phyloP scores from a whole-genome alignment of 805 yeast genomes.

The Wickerhamia fluorescens region DNA sequence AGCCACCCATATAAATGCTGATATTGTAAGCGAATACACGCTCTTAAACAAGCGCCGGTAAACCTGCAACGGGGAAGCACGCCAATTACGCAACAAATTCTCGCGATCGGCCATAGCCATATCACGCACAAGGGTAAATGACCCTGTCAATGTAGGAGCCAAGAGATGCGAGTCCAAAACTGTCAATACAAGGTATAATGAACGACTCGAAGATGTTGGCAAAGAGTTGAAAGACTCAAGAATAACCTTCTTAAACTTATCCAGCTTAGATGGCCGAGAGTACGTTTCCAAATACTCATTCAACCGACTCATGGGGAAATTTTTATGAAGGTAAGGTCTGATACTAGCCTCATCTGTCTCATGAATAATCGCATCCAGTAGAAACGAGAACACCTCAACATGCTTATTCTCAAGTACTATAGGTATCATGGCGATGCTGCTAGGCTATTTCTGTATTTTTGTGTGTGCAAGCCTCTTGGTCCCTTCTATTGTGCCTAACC shows the following conservation, averaged over 20 bases:
- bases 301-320: constrained; percentile 21
- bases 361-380: constrained; percentile 32
- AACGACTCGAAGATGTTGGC: constrained; percentile 11
- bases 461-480: no score
- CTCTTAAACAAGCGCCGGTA: constrained; percentile 29
- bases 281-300: constrained; percentile 21
- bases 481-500: no score
- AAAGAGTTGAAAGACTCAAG: constrained; percentile 8
- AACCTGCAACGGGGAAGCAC: constrained; percentile 29
- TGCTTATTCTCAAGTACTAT: no score
- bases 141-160: constrained; percentile 27
- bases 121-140: constrained; percentile 27
- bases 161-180: constrained; percentile 23
- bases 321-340: constrained; percentile 15
- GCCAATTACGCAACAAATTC: constrained; percentile 30
- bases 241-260: constrained; percentile 16
- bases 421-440: no score
- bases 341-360: constrained; percentile 23
- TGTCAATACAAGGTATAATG: constrained; percentile 20
- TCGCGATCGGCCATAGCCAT: constrained; percentile 29
- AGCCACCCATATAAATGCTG: constrained; percentile 20
- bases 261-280: constrained; percentile 23
- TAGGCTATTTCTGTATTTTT: no score
- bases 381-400: no score
- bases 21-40: constrained; percentile 18